phyloP scores from a whole-genome alignment of 1,284 basidiomycete genomes.

The Rhodofomes roseus region DNA sequence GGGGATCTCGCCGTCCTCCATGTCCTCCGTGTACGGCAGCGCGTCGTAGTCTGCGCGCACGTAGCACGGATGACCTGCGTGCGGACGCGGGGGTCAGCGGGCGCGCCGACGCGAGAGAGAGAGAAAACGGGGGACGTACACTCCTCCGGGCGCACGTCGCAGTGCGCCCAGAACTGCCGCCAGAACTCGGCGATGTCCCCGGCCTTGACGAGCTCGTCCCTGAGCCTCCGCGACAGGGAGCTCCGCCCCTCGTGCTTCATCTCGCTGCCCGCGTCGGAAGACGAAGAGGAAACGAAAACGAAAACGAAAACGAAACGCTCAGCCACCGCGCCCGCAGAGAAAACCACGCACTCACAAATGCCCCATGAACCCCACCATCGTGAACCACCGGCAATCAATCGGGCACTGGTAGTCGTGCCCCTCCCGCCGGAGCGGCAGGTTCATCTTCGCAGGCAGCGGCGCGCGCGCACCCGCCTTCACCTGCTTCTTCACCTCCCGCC shows the following conservation, averaged over 20 bases:
- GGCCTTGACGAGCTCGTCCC: not conserved
- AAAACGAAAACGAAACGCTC: too few species aligned
- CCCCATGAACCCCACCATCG: not conserved
- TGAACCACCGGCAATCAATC: not conserved
- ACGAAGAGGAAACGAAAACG: too few species aligned
- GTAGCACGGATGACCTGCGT: not conserved
- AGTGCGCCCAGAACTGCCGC: not conserved
- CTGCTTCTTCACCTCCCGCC: not conserved
- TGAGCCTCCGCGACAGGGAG: not conserved
- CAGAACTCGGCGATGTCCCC: not conserved
- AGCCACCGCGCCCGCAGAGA: not conserved
- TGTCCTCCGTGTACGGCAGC: not conserved
- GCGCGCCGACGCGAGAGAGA: not conserved
- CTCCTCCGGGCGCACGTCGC: not conserved
- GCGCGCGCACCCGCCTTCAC: not conserved
- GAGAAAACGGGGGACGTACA: not conserved
- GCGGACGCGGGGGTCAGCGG: not conserved
- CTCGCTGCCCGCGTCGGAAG: not conserved
- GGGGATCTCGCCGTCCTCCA: not conserved
- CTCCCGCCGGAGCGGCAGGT: not conserved
- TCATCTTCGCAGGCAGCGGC: not conserved
- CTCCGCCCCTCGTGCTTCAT: constrained; percentile 1
- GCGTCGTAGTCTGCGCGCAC: not conserved
- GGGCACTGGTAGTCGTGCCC: not conserved
- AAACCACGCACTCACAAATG: not conserved